Base-by-base conservation (phyloP, 1,284 basidiomycete species). In the Cronartium quercuum region DNA sequence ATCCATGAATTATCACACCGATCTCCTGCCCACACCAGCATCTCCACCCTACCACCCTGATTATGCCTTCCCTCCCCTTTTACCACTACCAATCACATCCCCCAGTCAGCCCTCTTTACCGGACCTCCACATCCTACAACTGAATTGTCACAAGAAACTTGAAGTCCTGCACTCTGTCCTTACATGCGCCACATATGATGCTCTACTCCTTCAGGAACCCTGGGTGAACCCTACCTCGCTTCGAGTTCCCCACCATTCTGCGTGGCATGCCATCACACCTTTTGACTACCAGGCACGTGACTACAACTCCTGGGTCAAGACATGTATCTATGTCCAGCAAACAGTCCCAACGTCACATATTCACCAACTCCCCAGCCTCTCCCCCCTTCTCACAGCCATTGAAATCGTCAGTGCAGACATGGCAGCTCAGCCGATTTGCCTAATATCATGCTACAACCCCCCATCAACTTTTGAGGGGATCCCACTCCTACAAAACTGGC, bases 191-290 rank as follows among this genome's bases (percentile, higher is more conserved):
- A n/a, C n/a, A n/a, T n/a, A n/a, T n/a, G n/a, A n/a, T n/a, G n/a
- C n/a, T n/a, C n/a, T n/a, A n/a, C n/a, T n/a, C 24, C 47, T 61
- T 24, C 58, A 61, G 58, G 34, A 61, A 61, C 58, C 58, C 24
- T 61, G 21, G 58, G 35, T 61, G 35, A 61, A 61, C 58, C 15
- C 24, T 13, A n/a, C 13, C 21, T 18, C 58, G 15, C 24, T 61
- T 13, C 58, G 24, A 24, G 15, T 61, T n/a, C 35, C 24, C 21
- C 21, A 13, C 21, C 21, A 61, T 29, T 15, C 58, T 13, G 21
- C 24, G 13, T 61, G 34, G 21, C 34, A 61, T 24, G 34, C 12
- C 7, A 9, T 29, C 35, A 61, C 58, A 18, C 21, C 34, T n/a
- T n/a, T n/a, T n/a, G n/a, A n/a, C n/a, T 12, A n/a, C 10, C 10